A percentile compares a stretch with the other conserved stretches of the same genome.
These are phyloP conservation scores for Starmerella roubikii DNA, from an alignment of 805 yeast species.

Conservation along the genomic window DNA sequence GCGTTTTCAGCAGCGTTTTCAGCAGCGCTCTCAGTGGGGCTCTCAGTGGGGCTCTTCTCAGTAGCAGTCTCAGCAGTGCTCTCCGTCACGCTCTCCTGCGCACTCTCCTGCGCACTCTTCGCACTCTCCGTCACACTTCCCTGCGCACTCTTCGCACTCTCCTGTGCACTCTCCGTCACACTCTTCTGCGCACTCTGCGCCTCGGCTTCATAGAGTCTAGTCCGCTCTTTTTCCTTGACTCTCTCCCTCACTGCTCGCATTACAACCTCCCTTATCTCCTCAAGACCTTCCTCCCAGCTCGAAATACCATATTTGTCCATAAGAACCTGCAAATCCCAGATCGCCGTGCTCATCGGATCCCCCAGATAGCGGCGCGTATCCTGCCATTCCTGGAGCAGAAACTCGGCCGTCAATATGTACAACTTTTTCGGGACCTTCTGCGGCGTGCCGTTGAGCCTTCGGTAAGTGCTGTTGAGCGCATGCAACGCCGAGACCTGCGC, in stretches of 20 bases:
- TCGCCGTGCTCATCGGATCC: neutral
- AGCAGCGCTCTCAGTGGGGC: no score
- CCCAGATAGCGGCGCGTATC: neutral
- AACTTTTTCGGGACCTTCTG: neutral
- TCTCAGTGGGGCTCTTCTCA: no score
- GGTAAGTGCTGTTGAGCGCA: constrained; percentile 1
- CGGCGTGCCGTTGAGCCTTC: constrained; percentile 5
- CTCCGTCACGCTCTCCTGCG: no score
- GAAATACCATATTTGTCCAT: constrained; percentile 7
- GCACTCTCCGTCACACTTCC: no score
- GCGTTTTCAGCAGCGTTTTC: no score
- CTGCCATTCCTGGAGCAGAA: constrained; percentile 2
- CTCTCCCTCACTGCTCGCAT: neutral
- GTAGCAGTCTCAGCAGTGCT: no score
- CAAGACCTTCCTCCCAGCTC: constrained; percentile 6
- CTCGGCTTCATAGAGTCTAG: no score
- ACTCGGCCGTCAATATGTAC: constrained; percentile 4
- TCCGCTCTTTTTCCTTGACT: no score
- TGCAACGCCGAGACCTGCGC: neutral
- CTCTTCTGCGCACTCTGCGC: no score
- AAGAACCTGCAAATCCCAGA: constrained; percentile 5
- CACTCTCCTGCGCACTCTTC: no score
- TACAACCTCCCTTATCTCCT: constrained; percentile 4
- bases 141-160: no score
- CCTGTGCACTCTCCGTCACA: no score